phyloP scores from a whole-genome alignment of 768 basidiomycete genomes.

The Favolaschia claudopus region DNA sequence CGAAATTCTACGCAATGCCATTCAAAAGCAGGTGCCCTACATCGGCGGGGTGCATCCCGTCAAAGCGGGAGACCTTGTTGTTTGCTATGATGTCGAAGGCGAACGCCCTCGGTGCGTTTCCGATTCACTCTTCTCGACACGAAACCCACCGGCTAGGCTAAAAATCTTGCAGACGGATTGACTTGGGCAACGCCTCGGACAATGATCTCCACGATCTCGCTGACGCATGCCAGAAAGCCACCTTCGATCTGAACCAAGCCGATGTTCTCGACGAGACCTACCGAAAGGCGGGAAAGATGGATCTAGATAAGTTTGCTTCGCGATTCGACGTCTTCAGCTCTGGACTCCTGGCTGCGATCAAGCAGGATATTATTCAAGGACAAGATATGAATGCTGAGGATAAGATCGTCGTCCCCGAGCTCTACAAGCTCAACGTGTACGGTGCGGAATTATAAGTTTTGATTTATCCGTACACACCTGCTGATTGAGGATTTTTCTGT shows the following conservation, averaged over 20 bases:
- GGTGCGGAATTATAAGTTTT: conserved; percentile 32
- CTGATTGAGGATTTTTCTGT: background rate
- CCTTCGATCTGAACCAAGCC: conserved; percentile 30
- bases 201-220: background rate
- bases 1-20: background rate
- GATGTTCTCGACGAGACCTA: conserved; percentile 40
- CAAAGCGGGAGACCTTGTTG: background rate
- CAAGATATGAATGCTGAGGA: conserved; percentile 5
- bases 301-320: conserved; percentile 33
- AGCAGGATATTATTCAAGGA: conserved; percentile 12
- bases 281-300: conserved; percentile 36
- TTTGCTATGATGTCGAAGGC: background rate
- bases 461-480: background rate
- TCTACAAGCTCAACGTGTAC: conserved; percentile 58
- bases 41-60: conserved; percentile 7
- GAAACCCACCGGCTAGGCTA: too few relatives aligned
- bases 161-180: background rate
- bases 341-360: conserved; percentile 33
- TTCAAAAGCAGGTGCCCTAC: background rate
- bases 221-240: conserved; percentile 30
- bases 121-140: too few relatives aligned
- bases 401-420: conserved; percentile 35
- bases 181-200: background rate
- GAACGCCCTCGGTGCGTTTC: background rate
- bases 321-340: conserved; percentile 29